These are phyloP conservation scores for Penicillium egyptiacum DNA, from an alignment of 495 filamentous ascomycete genomes.

Conservation along the genomic window DNA sequence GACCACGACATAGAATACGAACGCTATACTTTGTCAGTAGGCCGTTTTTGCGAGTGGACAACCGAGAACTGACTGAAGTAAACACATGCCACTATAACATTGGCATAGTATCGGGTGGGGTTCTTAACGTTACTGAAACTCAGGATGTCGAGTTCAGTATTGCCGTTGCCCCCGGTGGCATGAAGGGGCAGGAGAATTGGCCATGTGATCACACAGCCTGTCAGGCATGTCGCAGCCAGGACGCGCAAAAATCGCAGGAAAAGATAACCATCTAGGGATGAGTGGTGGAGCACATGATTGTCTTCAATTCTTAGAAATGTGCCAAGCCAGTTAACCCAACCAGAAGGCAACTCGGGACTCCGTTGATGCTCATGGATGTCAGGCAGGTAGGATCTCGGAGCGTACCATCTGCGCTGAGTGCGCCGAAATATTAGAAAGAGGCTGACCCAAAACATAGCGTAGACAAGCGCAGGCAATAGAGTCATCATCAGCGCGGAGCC, in stretches of 20 bases:
- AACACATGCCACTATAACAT: conserved; percentile 54
- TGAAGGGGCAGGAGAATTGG: conserved; percentile 80
- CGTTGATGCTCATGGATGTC: conserved; percentile 58
- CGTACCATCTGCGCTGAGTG: conserved; percentile 73
- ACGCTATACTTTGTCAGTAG: conserved; percentile 42
- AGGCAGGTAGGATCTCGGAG: conserved; percentile 78
- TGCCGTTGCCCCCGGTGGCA: conserved; percentile 62
- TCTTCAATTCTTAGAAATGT: conserved; percentile 62
- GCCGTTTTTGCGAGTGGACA: neutral
- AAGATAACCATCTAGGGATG: conserved; percentile 77
- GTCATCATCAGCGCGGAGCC: conserved; percentile 65
- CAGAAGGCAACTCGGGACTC: conserved; percentile 44
- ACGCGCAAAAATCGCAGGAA: conserved; percentile 78
- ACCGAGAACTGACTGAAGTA: conserved; percentile 52
- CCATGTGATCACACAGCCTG: conserved; percentile 76
- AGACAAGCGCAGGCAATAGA: conserved; percentile 64
- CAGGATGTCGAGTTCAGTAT: conserved; percentile 60
- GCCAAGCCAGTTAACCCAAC: conserved; percentile 61
- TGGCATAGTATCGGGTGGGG: conserved; percentile 57
- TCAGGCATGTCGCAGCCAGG: conserved; percentile 66
- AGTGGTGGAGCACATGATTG: conserved; percentile 59
- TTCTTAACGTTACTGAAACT: conserved; percentile 66
- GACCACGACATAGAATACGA: conserved; percentile 63
- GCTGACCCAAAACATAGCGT: conserved; percentile 63
- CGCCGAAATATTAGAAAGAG: conserved; percentile 75